These are phyloP conservation scores for Agastache rugosa DNA, from an alignment of 257 asterid genomes.

Conservation along the genomic window DNA sequence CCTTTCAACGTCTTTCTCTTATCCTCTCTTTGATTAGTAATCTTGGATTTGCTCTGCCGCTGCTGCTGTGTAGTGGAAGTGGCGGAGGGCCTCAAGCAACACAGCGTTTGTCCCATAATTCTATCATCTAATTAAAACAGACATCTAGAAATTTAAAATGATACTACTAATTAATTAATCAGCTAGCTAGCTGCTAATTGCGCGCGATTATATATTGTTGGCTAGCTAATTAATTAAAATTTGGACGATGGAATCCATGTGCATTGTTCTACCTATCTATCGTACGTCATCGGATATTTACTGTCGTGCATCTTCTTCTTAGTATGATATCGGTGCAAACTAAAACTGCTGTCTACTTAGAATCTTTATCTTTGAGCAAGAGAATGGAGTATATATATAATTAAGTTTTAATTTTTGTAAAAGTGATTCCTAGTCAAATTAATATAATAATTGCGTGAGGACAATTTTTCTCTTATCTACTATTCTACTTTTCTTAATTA, in stretches of 20 bases:
- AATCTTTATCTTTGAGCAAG: slow-evolving; percentile 16
- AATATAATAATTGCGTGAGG: not conserved
- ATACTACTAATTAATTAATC: too few relatives aligned
- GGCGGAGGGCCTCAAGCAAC: slow-evolving; percentile 41
- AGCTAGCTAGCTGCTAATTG: too few relatives aligned
- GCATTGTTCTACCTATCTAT: not conserved
- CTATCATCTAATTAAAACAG: not conserved
- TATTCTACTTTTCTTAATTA: not conserved
- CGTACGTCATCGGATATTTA: not conserved
- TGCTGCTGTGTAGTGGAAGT: slow-evolving; percentile 1
- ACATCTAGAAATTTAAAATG: too few relatives aligned
- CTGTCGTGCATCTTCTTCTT: not conserved
- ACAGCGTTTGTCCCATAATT: slow-evolving; percentile 43
- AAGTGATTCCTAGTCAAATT: too few relatives aligned
- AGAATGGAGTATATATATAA: not conserved
- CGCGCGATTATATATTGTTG: not conserved
- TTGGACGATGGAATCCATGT: slow-evolving; percentile 34
- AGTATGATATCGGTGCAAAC: not conserved
- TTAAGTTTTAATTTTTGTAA: too few relatives aligned
- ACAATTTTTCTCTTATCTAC: not conserved
- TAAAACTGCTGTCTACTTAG: not conserved
- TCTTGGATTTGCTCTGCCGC: not conserved
- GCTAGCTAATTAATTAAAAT: not conserved
- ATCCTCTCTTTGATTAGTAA: not conserved
- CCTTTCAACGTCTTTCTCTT: not conserved